A percentile compares a stretch with the other conserved stretches of the same genome.
These are phyloP conservation scores for Colletotrichum sojae DNA, from an alignment of 2,329 filamentous ascomycete species.

Conservation along the genomic window DNA sequence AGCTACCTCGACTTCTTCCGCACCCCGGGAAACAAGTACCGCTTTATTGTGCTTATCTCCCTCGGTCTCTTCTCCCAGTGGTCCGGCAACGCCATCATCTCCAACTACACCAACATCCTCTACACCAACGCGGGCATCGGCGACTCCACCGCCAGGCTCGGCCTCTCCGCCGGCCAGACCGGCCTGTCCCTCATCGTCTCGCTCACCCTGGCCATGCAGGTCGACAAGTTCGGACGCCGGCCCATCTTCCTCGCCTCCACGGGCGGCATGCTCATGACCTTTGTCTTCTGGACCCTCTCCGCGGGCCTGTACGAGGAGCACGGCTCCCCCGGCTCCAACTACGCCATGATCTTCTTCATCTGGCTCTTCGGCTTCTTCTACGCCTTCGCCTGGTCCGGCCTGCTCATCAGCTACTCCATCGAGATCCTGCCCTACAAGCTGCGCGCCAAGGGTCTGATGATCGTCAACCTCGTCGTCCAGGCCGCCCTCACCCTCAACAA, in stretches of 20 bases:
- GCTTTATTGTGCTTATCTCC: slow-evolving; percentile 65
- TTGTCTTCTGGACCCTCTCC: slow-evolving; percentile 65
- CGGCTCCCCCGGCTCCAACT: slow-evolving; percentile 50
- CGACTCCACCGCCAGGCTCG: slow-evolving; percentile 59
- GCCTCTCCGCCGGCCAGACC: slow-evolving; percentile 62
- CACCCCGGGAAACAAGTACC: slow-evolving; percentile 70
- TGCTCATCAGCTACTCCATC: slow-evolving; percentile 68
- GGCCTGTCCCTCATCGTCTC: slow-evolving; percentile 67
- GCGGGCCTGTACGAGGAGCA: slow-evolving; percentile 61
- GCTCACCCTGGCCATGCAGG: slow-evolving; percentile 64
- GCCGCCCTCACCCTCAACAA: slow-evolving; percentile 67
- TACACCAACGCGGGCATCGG: slow-evolving; percentile 68
- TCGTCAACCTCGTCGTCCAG: slow-evolving; percentile 71
- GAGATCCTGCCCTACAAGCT: slow-evolving; percentile 67
- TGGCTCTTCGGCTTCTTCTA: slow-evolving; percentile 62
- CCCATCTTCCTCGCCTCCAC: slow-evolving; percentile 67
- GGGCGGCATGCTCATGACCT: slow-evolving; percentile 61
- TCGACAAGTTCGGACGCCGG: slow-evolving; percentile 69
- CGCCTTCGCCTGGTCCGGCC: slow-evolving; percentile 69
- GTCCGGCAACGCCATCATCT: slow-evolving; percentile 72
- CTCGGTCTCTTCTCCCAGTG: slow-evolving; percentile 73
- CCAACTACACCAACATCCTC: slow-evolving; percentile 69
- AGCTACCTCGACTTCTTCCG: slow-evolving; percentile 68
- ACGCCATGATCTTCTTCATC: slow-evolving; percentile 60
- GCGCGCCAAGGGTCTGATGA: slow-evolving; percentile 66